These are phyloP conservation scores for Scheffersomyces spartinae DNA, from an alignment of 805 yeast species.

Conservation along the genomic window DNA sequence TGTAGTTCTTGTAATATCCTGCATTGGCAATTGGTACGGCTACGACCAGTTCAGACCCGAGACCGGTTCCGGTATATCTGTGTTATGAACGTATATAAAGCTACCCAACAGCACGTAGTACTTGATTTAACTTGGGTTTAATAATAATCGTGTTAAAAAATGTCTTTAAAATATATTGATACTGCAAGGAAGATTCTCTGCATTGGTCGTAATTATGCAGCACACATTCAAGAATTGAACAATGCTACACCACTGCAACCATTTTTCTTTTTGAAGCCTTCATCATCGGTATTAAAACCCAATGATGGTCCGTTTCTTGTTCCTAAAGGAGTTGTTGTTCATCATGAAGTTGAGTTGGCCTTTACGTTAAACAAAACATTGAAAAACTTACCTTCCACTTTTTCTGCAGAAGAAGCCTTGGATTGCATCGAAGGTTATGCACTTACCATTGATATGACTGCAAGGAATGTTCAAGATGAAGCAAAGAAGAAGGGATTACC, in stretches of 20 bases:
- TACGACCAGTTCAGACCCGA: too few relatives aligned
- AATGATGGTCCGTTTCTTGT: conserved; percentile 66
- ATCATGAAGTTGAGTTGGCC: conserved; percentile 92
- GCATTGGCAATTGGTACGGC: too few relatives aligned
- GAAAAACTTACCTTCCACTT: conserved; percentile 44
- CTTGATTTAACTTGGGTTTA: too few relatives aligned
- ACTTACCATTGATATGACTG: conserved; percentile 87
- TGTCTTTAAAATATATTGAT: conserved; percentile 45
- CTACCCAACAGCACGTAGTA: too few relatives aligned
- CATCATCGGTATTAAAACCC: conserved; percentile 55
- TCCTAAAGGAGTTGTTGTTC: conserved; percentile 72
- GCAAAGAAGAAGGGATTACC: conserved; percentile 92
- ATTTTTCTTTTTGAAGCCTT: conserved; percentile 86
- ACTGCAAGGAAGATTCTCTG: conserved; percentile 74
- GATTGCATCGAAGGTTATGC: conserved; percentile 81
- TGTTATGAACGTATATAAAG: too few relatives aligned
- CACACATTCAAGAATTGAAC: conserved; percentile 84
- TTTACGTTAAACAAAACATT: conserved; percentile 55
- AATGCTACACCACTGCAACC: conserved; percentile 78
- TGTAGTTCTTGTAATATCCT: too few relatives aligned
- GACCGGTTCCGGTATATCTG: too few relatives aligned
- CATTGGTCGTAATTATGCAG: conserved; percentile 96
- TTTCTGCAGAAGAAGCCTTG: conserved; percentile 55
- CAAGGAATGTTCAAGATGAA: conserved; percentile 89
- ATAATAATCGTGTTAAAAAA: too few relatives aligned